Percentiles rank a stretch among this genome's conserved stretches.
These are phyloP conservation scores for Candida quercuum DNA, from an alignment of 805 yeast genomes.

Conservation along the genomic window DNA sequence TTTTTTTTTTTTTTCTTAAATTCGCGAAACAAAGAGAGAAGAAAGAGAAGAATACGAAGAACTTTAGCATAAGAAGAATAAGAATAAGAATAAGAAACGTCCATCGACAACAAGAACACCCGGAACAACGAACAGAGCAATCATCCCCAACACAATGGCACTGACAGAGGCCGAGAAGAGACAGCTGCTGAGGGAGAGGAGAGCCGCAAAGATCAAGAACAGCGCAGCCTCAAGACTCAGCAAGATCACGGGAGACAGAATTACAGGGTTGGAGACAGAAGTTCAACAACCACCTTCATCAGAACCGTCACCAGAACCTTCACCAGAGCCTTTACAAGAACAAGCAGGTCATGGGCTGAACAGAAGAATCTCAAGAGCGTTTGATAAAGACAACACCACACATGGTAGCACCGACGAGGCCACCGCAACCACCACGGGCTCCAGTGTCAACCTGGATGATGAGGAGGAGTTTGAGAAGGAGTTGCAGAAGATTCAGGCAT, in stretches of 20 bases:
- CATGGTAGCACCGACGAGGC: background rate
- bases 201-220: conserved; percentile 22
- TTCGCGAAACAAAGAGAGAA: no score
- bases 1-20: no score
- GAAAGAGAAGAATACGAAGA: no score
- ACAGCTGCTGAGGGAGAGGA: conserved; percentile 20
- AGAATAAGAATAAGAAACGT: no score
- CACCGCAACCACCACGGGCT: background rate
- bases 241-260: conserved; percentile 21
- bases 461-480: conserved; percentile 19
- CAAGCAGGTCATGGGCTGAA: background rate
- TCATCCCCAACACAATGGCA: conserved; percentile 4
- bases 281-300: background rate
- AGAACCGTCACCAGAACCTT: background rate
- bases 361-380: background rate
- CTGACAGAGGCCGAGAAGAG: conserved; percentile 23
- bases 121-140: no score
- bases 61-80: no score
- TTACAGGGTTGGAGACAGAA: conserved; percentile 2
- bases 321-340: background rate
- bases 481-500: conserved; percentile 13
- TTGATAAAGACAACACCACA: background rate
- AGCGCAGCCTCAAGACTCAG: conserved; percentile 15
- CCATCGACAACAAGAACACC: no score
- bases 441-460: background rate